Conservation (phyloP, 1,139 yeast genomes). For the Blastobotrys illinoisensis region DNA sequence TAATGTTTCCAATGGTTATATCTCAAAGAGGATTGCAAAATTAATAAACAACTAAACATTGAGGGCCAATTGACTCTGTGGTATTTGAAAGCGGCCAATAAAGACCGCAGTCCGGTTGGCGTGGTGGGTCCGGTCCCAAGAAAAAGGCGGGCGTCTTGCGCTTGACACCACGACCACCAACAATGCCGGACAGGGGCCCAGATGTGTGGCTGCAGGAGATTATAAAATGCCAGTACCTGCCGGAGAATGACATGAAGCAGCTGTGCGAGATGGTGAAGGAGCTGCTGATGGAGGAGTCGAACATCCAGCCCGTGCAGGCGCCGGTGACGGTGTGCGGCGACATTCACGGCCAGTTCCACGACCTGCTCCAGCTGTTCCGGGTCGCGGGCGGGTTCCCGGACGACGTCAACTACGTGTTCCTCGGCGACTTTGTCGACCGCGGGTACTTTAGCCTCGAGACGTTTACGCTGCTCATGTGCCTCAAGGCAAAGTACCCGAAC, state of each 20-base stretch:
- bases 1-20: no score
- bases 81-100: background rate
- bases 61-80: no score
- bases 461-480: constrained; percentile 82
- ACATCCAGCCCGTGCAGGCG: constrained; percentile 91
- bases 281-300: constrained; percentile 84
- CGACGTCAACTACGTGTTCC: constrained; percentile 65
- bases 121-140: no score
- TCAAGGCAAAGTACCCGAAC: constrained; percentile 77
- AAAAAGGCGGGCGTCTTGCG: background rate
- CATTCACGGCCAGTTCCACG: constrained; percentile 98
- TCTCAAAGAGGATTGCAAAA: no score
- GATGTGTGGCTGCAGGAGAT: constrained; percentile 95
- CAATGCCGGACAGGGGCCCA: constrained; percentile 78
- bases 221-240: constrained; percentile 79
- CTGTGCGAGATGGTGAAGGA: constrained; percentile 92
- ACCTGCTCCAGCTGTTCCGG: constrained; percentile 81
- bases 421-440: constrained; percentile 96
- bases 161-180: background rate
- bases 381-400: constrained; percentile 93
- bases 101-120: background rate
- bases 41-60: no score
- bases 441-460: constrained; percentile 94
- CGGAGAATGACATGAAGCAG: constrained; percentile 94
- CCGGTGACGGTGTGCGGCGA: constrained; percentile 99